Base-by-base conservation (phyloP, 2,329 filamentous ascomycete species). In the Trichoderma afroharzianum region DNA sequence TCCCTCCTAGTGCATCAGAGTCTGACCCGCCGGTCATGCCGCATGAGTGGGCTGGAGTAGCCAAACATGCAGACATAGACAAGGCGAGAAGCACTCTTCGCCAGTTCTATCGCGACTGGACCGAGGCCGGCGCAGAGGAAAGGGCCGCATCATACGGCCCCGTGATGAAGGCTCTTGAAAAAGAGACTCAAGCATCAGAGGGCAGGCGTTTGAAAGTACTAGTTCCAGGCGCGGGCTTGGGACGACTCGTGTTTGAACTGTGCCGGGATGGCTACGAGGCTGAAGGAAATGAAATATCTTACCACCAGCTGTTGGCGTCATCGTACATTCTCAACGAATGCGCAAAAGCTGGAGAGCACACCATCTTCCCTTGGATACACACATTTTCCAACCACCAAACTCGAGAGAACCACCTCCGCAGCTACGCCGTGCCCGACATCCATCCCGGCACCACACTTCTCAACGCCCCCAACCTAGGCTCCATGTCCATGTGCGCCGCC, bases 71-170 rank as follows among this genome's bases (percentile, higher is more conserved):
- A 26, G 95, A 98, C 77, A 85, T 97, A 68, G 94, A 97, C 79
- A 99, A 98, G 82, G 95, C 95, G 2, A 89, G 94, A 73, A 97
- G 94, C 77, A 98, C 95, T 2, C 87, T 99, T 66, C 90, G 95
- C 12, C 96, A 99, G 78, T 93, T 98, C 80, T 98, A 95, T 81
- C 91, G 96, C 18, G 96, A 99, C 80, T 99, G 97, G 96, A 94
- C 93, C 28, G 87, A 85, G 2, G 94, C 93, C 77, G 96, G 95
- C 0, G 84, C 83, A 3, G 79, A 81, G 0, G 97, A 99, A 83
- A 86, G 96, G 50, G 85, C 88, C n/a, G 89, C 89, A 3, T 94
- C 92, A 78, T 97, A 96, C 78, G 87, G 85, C 0, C 94, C 93
- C 0, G 87, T 98, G 7, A 82, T 97, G 72, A 78, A 81, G 21